Base-by-base conservation (phyloP, 2,329 filamentous ascomycete species). In the Colletotrichum scovillei region DNA sequence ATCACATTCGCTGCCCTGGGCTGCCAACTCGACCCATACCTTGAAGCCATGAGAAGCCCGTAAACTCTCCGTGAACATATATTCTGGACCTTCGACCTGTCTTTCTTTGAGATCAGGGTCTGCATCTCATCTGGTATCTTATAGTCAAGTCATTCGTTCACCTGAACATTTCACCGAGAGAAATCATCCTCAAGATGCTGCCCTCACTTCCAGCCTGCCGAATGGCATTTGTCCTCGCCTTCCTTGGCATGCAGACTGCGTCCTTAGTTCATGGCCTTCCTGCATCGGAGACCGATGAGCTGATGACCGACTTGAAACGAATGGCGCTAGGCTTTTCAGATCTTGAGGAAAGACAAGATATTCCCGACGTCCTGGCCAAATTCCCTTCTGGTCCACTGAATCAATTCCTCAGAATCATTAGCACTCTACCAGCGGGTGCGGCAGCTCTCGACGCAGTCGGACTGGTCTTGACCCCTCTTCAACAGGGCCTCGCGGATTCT, bases 401-500 rank as follows among this genome's bases (percentile, higher is more conserved):
- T 14, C 38, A 53, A 4, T 69, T 75, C 16, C 57, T 75, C 7
- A 46, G 62, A 24, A 63, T 73, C 5, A 63, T 73, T 26, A 73
- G 73, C 60, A 59, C 46, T 7, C 69, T 75, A 3, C 69, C 69
- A 26, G 38, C 56, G 0, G 72, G 69, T 11, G 72, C 70, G 30
- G 60, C 63, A 7, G 72, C 72, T 0, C 72, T 72, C 12, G 72
- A 72, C 11, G 69, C 59, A 1, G 56, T 62, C 4, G 63, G 63
- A 12, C 32, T 59, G 19, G 14, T 74, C 6, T 26, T 69, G 8
- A 74, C 72, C 1, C 72, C 72, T 3, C 42, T 74, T 24, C 72
- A 78, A 63, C 68, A 72, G 2, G 24, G 63, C 4, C 55, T 77
- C 4, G 77, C 67, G 16, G 58, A 55, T 5, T 9, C 68, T 8